A percentile compares a stretch with the other conserved stretches of the same genome.
phyloP scores from a whole-genome alignment of 345 rosid genomes.

The Orychophragmus violaceus region DNA sequence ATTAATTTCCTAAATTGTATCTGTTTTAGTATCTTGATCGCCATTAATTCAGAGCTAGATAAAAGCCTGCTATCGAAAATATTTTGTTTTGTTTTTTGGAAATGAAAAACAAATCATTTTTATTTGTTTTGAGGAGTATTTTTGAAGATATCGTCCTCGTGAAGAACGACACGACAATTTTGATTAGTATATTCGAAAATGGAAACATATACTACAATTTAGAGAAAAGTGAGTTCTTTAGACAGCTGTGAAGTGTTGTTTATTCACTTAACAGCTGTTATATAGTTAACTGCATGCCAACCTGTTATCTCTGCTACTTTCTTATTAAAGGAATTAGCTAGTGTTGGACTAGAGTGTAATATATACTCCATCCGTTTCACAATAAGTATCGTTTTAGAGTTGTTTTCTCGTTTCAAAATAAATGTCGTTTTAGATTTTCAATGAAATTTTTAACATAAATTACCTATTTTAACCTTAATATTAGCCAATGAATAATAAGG shows the following conservation, averaged over 20 bases:
- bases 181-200: too few species aligned
- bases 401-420: too few species aligned
- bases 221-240: constrained; percentile 14
- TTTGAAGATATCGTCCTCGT: not conserved
- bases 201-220: not conserved
- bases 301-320: constrained; percentile 15
- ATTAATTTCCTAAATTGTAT: not conserved
- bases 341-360: too few species aligned
- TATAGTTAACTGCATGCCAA: constrained; percentile 21
- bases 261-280: constrained; percentile 24
- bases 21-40: not conserved
- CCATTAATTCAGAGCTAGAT: not conserved
- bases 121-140: not conserved
- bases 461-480: too few species aligned
- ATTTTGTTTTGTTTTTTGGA: too few species aligned
- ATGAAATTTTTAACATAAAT: too few species aligned
- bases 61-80: not conserved
- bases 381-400: too few species aligned
- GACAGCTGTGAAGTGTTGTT: constrained; percentile 29
- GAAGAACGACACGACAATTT: not conserved
- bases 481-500: too few species aligned
- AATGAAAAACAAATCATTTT: too few species aligned
- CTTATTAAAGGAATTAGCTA: too few species aligned
- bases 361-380: too few species aligned
- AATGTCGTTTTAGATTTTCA: too few species aligned